phyloP scores from a whole-genome alignment of 169 alveolate genomes.

The Cryptosporidium felis region DNA sequence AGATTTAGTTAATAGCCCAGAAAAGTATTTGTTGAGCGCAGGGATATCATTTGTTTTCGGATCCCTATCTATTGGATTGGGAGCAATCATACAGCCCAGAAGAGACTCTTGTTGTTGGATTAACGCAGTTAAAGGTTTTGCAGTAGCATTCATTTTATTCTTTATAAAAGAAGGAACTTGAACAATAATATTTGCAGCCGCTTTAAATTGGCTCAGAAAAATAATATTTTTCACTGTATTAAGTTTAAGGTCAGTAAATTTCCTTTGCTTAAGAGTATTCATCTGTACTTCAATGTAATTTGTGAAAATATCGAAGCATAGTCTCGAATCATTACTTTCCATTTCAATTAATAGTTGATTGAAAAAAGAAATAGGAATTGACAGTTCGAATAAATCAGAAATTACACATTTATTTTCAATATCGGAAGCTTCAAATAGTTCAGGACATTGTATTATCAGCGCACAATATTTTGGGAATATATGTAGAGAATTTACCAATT shows the following conservation, averaged over 20 bases:
- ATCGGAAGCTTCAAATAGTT: conserved; percentile 15
- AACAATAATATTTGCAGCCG: not conserved
- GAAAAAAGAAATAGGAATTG: conserved; percentile 20
- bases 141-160: not conserved
- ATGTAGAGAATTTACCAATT: not conserved
- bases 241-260: conserved; percentile 2
- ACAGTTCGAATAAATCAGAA: conserved; percentile 25
- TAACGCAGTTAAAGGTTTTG: conserved; percentile 15
- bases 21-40: conserved; percentile 34
- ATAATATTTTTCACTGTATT: conserved; percentile 13
- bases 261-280: not conserved
- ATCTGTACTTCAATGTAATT: conserved; percentile 1
- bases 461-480: conserved; percentile 65
- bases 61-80: conserved; percentile 75
- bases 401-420: not conserved
- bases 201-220: conserved; percentile 40
- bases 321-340: conserved; percentile 32
- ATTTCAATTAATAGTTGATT: not conserved
- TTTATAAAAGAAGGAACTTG: conserved; percentile 19
- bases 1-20: conserved; percentile 67
- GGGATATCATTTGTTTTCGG: conserved; percentile 73
- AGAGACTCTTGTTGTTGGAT: conserved; percentile 27
- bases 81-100: conserved; percentile 72
- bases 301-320: not conserved
- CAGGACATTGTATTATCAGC: conserved; percentile 61